Percentiles rank a stretch among this genome's conserved stretches.
Evolutionary conservation across 2,329 filamentous ascomycete species (phyloP).

Genomic region (Delphinella strobiligena): DNA sequence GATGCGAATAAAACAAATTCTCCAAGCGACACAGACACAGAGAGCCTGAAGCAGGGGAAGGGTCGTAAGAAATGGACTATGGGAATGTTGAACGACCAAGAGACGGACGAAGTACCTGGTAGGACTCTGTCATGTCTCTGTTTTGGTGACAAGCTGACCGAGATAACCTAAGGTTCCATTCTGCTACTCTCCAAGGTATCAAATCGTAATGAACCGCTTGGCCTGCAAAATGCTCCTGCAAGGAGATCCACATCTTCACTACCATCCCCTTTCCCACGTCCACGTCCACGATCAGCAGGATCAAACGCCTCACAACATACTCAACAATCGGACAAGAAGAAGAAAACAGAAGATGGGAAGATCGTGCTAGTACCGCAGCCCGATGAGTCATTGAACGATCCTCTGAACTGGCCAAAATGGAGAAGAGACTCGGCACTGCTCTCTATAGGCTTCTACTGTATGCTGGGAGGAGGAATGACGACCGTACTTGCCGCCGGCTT

Average conservation of each 20-base stretch:
- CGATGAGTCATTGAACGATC: constrained; percentile 81
- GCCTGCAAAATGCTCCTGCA: constrained; percentile 50
- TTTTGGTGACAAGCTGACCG: neutral
- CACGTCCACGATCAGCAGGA: constrained; percentile 8
- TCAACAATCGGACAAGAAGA: too few relatives aligned
- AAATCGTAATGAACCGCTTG: constrained; percentile 50
- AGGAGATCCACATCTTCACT: constrained; percentile 20
- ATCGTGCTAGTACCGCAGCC: constrained; percentile 88
- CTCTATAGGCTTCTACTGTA: constrained; percentile 81
- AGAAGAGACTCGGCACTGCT: constrained; percentile 68
- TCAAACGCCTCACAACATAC: constrained; percentile 6
- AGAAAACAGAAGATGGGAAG: constrained; percentile 67
- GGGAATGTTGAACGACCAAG: constrained; percentile 70
- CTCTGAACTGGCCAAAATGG: constrained; percentile 81
- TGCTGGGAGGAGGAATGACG: constrained; percentile 87
- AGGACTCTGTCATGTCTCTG: constrained; percentile 15
- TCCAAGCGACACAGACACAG: neutral
- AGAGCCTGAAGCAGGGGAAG: neutral
- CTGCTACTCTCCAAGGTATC: constrained; percentile 44
- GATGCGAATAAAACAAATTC: too few relatives aligned
- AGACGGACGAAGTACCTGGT: constrained; percentile 84
- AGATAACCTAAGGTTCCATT: constrained; percentile 41
- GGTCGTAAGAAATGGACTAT: constrained; percentile 40
- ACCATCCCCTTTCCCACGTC: constrained; percentile 11
- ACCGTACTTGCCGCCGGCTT: constrained; percentile 85